phyloP scores from a whole-genome alignment of 495 filamentous ascomycete genomes.

The Neurospora terricola region DNA sequence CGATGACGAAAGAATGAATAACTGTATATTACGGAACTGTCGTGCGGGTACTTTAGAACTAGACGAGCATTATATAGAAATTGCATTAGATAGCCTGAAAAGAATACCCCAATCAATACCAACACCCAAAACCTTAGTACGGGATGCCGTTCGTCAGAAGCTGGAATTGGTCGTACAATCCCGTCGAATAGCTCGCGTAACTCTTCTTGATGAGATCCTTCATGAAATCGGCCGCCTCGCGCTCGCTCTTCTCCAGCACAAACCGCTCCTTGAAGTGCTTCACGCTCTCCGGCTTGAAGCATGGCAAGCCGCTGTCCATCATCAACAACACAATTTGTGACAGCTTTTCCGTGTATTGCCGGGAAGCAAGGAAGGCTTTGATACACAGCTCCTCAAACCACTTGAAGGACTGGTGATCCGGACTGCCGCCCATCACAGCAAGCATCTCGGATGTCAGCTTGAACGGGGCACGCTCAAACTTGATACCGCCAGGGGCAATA shows the following conservation, averaged over 20 bases:
- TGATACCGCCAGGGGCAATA: slow-evolving; percentile 91
- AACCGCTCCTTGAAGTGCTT: slow-evolving; percentile 89
- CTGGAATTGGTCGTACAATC: slow-evolving; percentile 95
- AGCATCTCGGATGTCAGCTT: slow-evolving; percentile 97
- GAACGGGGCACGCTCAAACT: slow-evolving; percentile 96
- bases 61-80: neutral
- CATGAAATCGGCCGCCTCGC: slow-evolving; percentile 94
- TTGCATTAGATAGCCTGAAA: neutral
- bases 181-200: slow-evolving; percentile 77
- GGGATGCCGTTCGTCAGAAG: slow-evolving; percentile 95
- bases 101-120: neutral
- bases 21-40: neutral
- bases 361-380: slow-evolving; percentile 89
- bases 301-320: slow-evolving; percentile 92
- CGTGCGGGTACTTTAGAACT: neutral
- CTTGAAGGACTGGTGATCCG: slow-evolving; percentile 75
- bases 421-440: slow-evolving; percentile 88
- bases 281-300: slow-evolving; percentile 95
- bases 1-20: neutral
- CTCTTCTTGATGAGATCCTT: slow-evolving; percentile 78
- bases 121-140: slow-evolving; percentile 35
- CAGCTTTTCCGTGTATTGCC: slow-evolving; percentile 77
- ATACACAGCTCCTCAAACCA: slow-evolving; percentile 96
- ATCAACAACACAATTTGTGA: slow-evolving; percentile 84
- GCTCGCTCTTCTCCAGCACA: slow-evolving; percentile 83